Base-by-base conservation (phyloP, 257 asterid genomes). In the Eucommia ulmoides region DNA sequence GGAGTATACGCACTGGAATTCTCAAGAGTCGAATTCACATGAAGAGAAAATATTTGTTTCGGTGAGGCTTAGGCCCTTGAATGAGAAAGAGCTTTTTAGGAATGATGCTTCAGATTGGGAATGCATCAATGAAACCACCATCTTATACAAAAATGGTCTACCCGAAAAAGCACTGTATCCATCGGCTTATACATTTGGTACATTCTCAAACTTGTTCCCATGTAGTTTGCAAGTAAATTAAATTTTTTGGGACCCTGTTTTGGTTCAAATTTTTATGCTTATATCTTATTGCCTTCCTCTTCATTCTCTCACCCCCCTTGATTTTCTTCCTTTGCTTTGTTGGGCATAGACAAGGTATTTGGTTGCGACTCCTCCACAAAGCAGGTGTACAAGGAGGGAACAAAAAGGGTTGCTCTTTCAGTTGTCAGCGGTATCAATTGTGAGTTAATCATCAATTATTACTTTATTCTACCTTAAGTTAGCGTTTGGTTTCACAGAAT, bases 381-480 rank as follows among this genome's bases (percentile, higher is more conserved):
- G 52, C 75, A 68, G 54, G 95, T 91, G 58, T 91, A 91, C 22
- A 84, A 81, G 14, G 97, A 83, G 24, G 84, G 88, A 11, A 94
- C 99, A 3, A 91, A 83, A 66, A 80, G 67, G 54, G 68, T 86
- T 11, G 89, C 84, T 12, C 81, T 91, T 41, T 81, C 97, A 42
- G 99, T 81, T 46, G 65, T 83, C 41, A 69, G 77, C 58, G 97
- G 97, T 35, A 75, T 86, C 21, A 86, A 83, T 63, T 83, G 99
- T 91, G 70, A 80, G 99, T 63, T 46, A 45, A n/a, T n/a, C n/a
- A n/a, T n/a, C n/a, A n/a, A n/a, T n/a, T n/a, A n/a, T n/a, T n/a
- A n/a, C n/a, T n/a, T n/a, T n/a, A n/a, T n/a, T n/a, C n/a, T n/a
- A n/a, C n/a, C n/a, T n/a, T n/a, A n/a, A n/a, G n/a, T n/a, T n/a